These are phyloP conservation scores for Benincasa hispida DNA, from an alignment of 306 rosid species.

Conservation along the genomic window DNA sequence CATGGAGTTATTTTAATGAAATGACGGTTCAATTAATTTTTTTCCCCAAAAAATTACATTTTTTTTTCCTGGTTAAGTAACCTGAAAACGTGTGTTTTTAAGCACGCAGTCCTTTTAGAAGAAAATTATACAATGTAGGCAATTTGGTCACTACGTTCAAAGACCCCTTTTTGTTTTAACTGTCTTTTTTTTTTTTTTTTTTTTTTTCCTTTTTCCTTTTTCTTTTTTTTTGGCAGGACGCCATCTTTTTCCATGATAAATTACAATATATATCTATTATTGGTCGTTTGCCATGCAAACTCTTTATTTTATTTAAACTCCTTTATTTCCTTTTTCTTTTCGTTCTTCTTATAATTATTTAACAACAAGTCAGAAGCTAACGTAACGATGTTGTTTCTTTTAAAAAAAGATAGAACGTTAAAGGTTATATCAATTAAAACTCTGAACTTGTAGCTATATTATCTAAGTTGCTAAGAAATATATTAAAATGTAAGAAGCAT, in stretches of 20 bases:
- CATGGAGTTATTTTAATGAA: not conserved
- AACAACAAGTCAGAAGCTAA: no score
- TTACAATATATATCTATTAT: not conserved
- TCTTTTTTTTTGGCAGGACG: not conserved
- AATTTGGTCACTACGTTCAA: not conserved
- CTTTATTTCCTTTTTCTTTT: no score
- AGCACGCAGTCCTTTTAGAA: not conserved
- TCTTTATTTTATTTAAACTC: not conserved
- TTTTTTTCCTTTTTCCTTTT: not conserved
- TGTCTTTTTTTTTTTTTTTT: not conserved
- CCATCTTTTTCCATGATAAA: not conserved
- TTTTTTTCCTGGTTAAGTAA: no score
- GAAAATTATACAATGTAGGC: not conserved
- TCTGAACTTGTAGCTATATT: no score
- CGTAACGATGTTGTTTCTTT: no score
- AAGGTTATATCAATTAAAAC: no score
- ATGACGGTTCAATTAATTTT: not conserved
- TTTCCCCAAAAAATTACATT: no score
- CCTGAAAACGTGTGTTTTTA: not conserved
- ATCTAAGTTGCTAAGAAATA: no score
- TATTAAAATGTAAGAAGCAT: no score
- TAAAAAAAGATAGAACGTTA: no score
- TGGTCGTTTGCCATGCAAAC: not conserved
- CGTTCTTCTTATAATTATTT: no score
- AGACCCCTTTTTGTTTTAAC: not conserved